Conservation (phyloP, 495 filamentous ascomycete species). For the Aspergillus steynii region DNA sequence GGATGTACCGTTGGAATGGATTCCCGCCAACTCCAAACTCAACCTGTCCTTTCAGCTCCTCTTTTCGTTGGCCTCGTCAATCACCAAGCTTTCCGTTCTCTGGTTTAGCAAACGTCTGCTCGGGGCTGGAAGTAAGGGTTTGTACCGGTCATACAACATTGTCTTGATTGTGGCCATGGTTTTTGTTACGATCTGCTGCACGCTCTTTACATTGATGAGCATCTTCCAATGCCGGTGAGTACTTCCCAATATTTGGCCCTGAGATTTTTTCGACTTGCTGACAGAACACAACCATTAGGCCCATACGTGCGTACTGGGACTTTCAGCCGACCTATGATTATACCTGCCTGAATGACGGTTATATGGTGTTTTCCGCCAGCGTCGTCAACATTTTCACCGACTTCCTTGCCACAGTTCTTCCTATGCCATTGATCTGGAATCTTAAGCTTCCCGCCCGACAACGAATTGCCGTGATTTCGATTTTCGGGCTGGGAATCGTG, state of each 20-base stretch:
- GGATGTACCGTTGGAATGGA: slow-evolving; percentile 43
- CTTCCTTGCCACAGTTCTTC: slow-evolving; percentile 55
- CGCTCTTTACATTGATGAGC: slow-evolving; percentile 47
- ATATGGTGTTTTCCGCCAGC: slow-evolving; percentile 52
- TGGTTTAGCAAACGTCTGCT: slow-evolving; percentile 58
- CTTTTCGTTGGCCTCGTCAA: slow-evolving; percentile 52
- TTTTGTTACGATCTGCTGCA: slow-evolving; percentile 43
- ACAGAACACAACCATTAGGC: slow-evolving; percentile 31
- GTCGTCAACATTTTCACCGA: slow-evolving; percentile 63
- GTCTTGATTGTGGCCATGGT: slow-evolving; percentile 45
- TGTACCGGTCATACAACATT: slow-evolving; percentile 37
- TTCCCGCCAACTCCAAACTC: slow-evolving; percentile 40
- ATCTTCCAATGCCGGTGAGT: slow-evolving; percentile 61
- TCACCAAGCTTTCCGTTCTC: slow-evolving; percentile 59
- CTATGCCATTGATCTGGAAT: slow-evolving; percentile 59
- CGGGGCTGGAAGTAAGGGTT: slow-evolving; percentile 37
- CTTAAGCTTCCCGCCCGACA: slow-evolving; percentile 56
- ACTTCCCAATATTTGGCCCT: neutral
- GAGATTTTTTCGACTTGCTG: neutral
- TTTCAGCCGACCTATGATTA: slow-evolving; percentile 32
- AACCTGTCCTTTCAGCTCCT: slow-evolving; percentile 53
- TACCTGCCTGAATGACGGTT: slow-evolving; percentile 52
- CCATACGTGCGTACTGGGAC: slow-evolving; percentile 56
- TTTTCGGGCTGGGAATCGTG: slow-evolving; percentile 59
- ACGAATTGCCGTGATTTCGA: slow-evolving; percentile 54